Percentiles rank a stretch among this genome's conserved stretches.
Conservation (phyloP, 2,329 filamentous ascomycete species). For the Coniochaeta sp. region DNA sequence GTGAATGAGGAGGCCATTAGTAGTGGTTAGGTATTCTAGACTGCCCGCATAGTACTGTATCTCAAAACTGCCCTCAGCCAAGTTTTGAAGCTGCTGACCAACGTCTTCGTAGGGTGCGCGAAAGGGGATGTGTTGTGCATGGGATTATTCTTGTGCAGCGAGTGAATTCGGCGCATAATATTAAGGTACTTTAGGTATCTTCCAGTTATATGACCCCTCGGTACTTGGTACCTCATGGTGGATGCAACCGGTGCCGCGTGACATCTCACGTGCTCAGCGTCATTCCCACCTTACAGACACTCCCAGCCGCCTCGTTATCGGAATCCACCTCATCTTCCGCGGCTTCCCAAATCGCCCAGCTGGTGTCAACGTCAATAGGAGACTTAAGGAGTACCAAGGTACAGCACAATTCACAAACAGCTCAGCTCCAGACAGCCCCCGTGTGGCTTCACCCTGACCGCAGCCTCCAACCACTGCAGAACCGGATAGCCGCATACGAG, state of each 20-base stretch:
- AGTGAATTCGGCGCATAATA: too few species aligned
- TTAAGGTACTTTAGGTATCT: too few species aligned
- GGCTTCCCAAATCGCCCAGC: not conserved
- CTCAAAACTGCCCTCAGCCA: too few species aligned
- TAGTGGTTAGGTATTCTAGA: too few species aligned
- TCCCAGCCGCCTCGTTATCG: not conserved
- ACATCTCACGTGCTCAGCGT: not conserved
- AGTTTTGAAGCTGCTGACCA: too few species aligned
- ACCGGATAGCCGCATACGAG: not conserved
- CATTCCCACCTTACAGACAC: not conserved
- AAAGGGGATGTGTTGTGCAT: too few species aligned
- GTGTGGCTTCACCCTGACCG: not conserved
- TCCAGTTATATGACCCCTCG: too few species aligned
- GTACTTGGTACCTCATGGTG: too few species aligned
- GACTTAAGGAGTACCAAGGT: too few species aligned
- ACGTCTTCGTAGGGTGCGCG: too few species aligned
- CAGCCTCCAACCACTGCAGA: not conserved
- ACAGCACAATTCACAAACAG: not conserved
- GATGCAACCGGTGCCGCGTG: not conserved
- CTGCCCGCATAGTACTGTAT: too few species aligned
- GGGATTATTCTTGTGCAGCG: too few species aligned
- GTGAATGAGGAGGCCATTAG: not conserved
- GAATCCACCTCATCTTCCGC: constrained; percentile 1
- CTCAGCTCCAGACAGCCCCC: not conserved
- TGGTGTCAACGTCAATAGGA: constrained; percentile 1